Evolutionary conservation across 495 filamentous ascomycete genomes (phyloP).

Genomic region (Neurospora cerealis): DNA sequence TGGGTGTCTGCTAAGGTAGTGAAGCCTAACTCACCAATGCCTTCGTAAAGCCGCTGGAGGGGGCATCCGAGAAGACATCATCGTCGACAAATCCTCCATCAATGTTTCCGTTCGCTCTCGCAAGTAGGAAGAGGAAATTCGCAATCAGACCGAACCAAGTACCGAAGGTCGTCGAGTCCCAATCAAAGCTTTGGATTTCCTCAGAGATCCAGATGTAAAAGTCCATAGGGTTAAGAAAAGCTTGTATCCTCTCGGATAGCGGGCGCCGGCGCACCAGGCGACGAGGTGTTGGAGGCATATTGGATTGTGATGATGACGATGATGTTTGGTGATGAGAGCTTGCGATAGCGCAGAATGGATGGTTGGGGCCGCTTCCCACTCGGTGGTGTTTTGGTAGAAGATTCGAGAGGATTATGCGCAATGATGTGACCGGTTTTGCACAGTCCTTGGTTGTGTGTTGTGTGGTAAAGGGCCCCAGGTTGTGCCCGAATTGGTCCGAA

Average conservation of each 20-base stretch:
- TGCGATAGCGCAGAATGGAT: neutral
- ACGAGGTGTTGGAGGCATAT: conserved; percentile 22
- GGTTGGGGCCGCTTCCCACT: neutral
- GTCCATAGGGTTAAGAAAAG: conserved; percentile 78
- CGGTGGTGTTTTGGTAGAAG: neutral
- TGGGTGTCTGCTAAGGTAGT: neutral
- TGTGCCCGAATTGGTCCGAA: neutral
- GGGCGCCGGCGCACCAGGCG: conserved; percentile 72
- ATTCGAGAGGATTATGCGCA: neutral
- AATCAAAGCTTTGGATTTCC: conserved; percentile 77
- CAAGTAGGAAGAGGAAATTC: conserved; percentile 74
- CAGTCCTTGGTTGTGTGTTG: neutral
- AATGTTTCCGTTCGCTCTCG: conserved; percentile 53
- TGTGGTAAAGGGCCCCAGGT: neutral
- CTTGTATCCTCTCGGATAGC: conserved; percentile 62
- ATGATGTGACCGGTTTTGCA: neutral
- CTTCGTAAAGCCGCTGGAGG: conserved; percentile 51
- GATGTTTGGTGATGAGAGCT: neutral
- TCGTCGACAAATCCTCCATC: conserved; percentile 38
- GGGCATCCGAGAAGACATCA: conserved; percentile 76
- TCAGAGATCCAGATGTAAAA: conserved; percentile 83
- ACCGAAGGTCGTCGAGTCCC: conserved; percentile 74
- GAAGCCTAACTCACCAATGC: conserved; percentile 59
- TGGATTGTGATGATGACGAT: neutral
- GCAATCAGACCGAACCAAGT: conserved; percentile 60